Evolutionary conservation across 306 rosid species (phyloP).

Genomic region (Crotalaria pallida): DNA sequence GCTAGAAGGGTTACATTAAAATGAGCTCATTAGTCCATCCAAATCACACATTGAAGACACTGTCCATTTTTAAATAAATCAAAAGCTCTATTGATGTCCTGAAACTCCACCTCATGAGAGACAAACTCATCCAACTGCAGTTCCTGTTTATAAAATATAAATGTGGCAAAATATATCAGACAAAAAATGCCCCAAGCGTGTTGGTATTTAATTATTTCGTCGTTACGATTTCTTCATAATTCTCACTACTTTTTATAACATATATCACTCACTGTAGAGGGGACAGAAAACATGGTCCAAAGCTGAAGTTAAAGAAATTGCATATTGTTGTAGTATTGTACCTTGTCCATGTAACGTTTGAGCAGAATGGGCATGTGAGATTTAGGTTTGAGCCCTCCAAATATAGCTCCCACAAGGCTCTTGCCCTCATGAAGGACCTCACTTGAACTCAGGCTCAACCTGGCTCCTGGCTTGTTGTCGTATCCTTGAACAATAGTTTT

Average conservation of each 20-base stretch:
- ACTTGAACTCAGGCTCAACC: slow-evolving; percentile 31
- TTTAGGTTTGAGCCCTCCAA: slow-evolving; percentile 83
- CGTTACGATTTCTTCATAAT: neutral
- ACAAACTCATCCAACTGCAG: slow-evolving; percentile 71
- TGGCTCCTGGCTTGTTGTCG: slow-evolving; percentile 55
- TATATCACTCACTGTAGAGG: too few species aligned
- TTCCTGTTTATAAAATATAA: slow-evolving; percentile 51
- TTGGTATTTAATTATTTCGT: neutral
- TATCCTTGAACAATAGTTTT: slow-evolving; percentile 72
- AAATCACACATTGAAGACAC: slow-evolving; percentile 62
- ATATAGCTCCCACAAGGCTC: slow-evolving; percentile 57
- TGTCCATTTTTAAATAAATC: slow-evolving; percentile 57
- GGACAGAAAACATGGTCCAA: neutral
- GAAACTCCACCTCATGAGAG: slow-evolving; percentile 57
- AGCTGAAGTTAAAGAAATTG: neutral
- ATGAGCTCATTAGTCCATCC: slow-evolving; percentile 51
- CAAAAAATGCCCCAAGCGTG: neutral
- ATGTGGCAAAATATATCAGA: neutral
- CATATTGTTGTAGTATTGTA: too few species aligned
- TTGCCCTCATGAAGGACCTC: slow-evolving; percentile 60
- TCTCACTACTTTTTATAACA: neutral
- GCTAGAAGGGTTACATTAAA: neutral
- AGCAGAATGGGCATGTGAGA: slow-evolving; percentile 64
- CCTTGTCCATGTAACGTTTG: slow-evolving; percentile 74
- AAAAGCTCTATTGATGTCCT: slow-evolving; percentile 78